Conservation (phyloP, 2,329 filamentous ascomycete genomes). For the Scleromitrula shiraiana region DNA sequence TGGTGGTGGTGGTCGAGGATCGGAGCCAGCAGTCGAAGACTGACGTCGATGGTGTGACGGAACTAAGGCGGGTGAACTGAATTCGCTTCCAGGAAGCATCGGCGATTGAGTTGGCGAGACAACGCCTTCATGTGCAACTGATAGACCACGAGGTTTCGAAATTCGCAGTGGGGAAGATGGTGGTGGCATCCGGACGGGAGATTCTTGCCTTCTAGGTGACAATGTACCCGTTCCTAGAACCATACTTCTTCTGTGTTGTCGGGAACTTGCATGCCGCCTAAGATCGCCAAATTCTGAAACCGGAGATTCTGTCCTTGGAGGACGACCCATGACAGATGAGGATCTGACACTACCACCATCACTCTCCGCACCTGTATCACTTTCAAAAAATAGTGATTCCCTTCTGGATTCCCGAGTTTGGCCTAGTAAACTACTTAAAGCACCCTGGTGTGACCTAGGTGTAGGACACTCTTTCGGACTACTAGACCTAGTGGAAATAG, state of each 20-base stretch:
- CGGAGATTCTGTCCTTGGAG: slow-evolving; percentile 76
- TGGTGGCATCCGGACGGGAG: slow-evolving; percentile 66
- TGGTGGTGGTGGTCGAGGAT: slow-evolving; percentile 62
- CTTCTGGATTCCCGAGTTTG: slow-evolving; percentile 60
- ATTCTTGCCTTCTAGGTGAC: slow-evolving; percentile 79
- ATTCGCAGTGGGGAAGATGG: slow-evolving; percentile 84
- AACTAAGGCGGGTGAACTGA: slow-evolving; percentile 63
- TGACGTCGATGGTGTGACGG: slow-evolving; percentile 73
- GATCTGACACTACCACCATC: slow-evolving; percentile 77
- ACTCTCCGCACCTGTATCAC: slow-evolving; percentile 67
- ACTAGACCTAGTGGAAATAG: slow-evolving; percentile 65
- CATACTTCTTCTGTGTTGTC: slow-evolving; percentile 79
- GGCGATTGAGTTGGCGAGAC: slow-evolving; percentile 86
- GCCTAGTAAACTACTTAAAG: slow-evolving; percentile 44
- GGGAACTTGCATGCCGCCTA: slow-evolving; percentile 66
- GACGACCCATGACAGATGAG: slow-evolving; percentile 62
- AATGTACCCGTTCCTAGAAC: slow-evolving; percentile 65
- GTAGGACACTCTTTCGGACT: slow-evolving; percentile 84
- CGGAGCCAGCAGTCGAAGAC: slow-evolving; percentile 79
- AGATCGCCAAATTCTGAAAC: slow-evolving; percentile 77
- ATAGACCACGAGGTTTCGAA: slow-evolving; percentile 64
- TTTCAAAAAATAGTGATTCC: slow-evolving; percentile 72
- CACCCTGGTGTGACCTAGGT: slow-evolving; percentile 69
- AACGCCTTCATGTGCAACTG: slow-evolving; percentile 53
- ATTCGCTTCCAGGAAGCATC: slow-evolving; percentile 74